Evolutionary conservation across 2,329 filamentous ascomycete species (phyloP).

Genomic region (Coniochaeta prunicola): DNA sequence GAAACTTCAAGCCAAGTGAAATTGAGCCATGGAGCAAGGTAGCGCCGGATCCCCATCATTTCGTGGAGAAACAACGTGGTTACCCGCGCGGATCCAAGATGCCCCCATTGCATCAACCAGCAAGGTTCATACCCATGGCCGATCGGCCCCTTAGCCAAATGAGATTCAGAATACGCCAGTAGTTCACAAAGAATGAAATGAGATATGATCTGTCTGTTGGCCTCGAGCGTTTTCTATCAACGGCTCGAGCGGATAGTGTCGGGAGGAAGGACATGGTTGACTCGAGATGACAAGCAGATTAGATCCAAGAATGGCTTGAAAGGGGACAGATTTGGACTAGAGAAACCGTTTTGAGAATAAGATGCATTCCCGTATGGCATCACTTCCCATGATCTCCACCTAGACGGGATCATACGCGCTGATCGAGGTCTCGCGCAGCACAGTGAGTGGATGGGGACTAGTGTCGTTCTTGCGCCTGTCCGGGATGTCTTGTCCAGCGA

Average conservation of each 20-base stretch:
- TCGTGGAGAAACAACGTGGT: not conserved
- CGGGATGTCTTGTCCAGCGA: not conserved
- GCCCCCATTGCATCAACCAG: too few species aligned
- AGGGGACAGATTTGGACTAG: not conserved
- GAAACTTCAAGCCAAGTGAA: not conserved
- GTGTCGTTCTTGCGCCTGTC: not conserved
- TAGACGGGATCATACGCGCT: not conserved
- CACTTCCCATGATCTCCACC: not conserved
- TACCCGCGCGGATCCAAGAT: not conserved
- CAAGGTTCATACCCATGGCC: too few species aligned
- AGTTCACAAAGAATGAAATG: not conserved
- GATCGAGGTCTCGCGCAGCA: not conserved
- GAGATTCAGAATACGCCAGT: not conserved
- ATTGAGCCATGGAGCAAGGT: not conserved
- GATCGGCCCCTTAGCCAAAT: not conserved
- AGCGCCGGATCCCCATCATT: not conserved
- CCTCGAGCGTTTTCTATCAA: not conserved
- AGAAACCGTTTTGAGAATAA: not conserved
- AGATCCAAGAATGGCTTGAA: not conserved
- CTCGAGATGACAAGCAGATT: not conserved
- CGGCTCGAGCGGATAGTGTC: not conserved
- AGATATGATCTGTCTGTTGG: constrained; percentile 1
- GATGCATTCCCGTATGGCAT: not conserved
- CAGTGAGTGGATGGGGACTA: not conserved
- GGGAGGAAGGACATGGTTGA: not conserved